phyloP scores from a whole-genome alignment of 2,329 filamentous ascomycete genomes.

The Venturia aucupariae region DNA sequence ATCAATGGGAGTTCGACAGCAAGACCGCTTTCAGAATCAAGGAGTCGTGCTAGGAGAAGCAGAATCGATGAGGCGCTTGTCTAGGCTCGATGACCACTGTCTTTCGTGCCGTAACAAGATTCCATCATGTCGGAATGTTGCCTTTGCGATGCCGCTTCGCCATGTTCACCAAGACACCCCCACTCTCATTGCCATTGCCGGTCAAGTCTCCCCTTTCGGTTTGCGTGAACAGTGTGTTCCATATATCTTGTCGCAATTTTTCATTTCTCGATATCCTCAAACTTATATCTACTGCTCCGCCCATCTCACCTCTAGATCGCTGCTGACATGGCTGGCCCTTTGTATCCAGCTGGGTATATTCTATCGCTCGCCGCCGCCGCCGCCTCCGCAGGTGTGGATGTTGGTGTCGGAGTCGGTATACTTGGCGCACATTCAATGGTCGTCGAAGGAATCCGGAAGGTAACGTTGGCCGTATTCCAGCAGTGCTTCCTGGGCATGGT shows the following conservation, averaged over 20 bases:
- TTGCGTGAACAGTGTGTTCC: background rate
- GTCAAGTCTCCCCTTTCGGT: background rate
- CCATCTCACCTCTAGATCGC: background rate
- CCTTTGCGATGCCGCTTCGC: background rate
- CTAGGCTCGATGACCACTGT: background rate
- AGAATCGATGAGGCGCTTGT: background rate
- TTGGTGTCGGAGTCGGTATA: background rate
- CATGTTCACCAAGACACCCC: background rate
- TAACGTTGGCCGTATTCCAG: background rate
- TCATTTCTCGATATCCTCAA: background rate
- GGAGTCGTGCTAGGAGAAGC: no score
- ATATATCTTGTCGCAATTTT: background rate
- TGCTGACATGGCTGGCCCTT: background rate
- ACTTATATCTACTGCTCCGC: background rate
- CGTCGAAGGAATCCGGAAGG: background rate
- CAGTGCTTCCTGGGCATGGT: conserved; percentile 1
- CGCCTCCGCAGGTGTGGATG: background rate
- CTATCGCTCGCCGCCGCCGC: background rate
- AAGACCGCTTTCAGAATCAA: no score
- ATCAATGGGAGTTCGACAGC: no score
- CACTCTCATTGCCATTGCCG: background rate
- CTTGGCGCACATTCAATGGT: background rate
- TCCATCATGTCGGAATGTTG: background rate
- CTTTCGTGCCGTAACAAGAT: background rate
- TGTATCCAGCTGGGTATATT: conserved; percentile 1